phyloP scores from a whole-genome alignment of 2,329 filamentous ascomycete species.

The Sclerotinia trifoliorum region DNA sequence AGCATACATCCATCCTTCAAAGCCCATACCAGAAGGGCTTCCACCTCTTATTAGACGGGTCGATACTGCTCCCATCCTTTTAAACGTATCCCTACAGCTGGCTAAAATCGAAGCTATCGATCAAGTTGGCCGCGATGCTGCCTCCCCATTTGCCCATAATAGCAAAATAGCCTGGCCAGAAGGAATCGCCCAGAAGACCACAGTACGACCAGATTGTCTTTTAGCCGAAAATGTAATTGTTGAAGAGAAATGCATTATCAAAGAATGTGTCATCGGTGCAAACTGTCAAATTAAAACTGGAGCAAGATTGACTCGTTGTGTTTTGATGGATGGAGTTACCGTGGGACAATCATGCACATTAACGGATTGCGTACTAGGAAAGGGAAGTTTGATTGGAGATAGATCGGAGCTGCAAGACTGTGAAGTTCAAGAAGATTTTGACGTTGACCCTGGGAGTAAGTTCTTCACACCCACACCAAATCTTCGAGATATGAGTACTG shows the following conservation, averaged over 20 bases:
- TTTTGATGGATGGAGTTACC: conserved; percentile 89
- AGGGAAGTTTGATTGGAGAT: conserved; percentile 78
- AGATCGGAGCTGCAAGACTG: conserved; percentile 80
- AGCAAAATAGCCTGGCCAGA: conserved; percentile 82
- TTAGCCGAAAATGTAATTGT: conserved; percentile 87
- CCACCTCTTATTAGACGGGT: conserved; percentile 78
- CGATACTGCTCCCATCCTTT: conserved; percentile 79
- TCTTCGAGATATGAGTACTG: conserved; percentile 1
- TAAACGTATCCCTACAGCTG: conserved; percentile 78
- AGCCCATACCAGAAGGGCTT: conserved; percentile 42
- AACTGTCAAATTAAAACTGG: conserved; percentile 84
- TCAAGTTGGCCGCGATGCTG: conserved; percentile 55
- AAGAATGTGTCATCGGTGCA: conserved; percentile 83
- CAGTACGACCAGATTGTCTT: conserved; percentile 77
- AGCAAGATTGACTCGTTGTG: conserved; percentile 80
- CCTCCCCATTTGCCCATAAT: conserved; percentile 73
- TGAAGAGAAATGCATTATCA: conserved; percentile 87
- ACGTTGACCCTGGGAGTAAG: conserved; percentile 76
- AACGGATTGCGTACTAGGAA: conserved; percentile 83
- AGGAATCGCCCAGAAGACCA: conserved; percentile 75
- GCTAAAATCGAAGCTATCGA: conserved; percentile 77
- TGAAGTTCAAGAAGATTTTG: conserved; percentile 85
- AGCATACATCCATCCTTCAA: conserved; percentile 71
- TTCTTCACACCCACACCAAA: conserved; percentile 28
- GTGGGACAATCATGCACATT: conserved; percentile 82